Base-by-base conservation (phyloP, 2,329 filamentous ascomycete genomes). In the Trichoderma koningiopsis region DNA sequence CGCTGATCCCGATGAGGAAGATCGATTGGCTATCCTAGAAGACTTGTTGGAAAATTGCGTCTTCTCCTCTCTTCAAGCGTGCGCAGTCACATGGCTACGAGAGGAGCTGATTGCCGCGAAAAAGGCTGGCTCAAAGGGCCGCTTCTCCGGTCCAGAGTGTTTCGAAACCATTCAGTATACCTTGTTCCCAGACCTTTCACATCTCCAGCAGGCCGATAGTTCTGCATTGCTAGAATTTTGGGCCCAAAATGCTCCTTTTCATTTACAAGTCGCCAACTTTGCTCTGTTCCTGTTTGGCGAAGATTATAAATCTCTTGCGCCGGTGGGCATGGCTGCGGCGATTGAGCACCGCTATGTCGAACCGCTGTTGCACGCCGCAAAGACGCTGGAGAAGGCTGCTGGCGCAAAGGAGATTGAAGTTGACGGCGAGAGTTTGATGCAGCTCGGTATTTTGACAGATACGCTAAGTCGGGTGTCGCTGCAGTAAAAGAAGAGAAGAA, bases 1-100 rank as follows among this genome's bases (percentile, higher is more conserved):
- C 73, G 81, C 86, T 2, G 84, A 90, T 71, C 87, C 88, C 0
- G 83, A 87, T 31, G 86, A 88, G 70, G 83, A 85, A 3, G 83
- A 86, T 74, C 83, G 88, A 5, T 79, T 91, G 19, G 82, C 84
- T 33, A 91, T 91, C 71, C 82, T 91, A 10, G 86, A 88, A 64
- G 89, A 91, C 74, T 82, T 90, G 14, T 79, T 91, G 14, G 88
- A 90, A 77, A 88, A 90, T 75, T 90, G 88, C 81, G 84, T 87
- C 72, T 90, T 88, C 73, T 83, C 87, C 2, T 83, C 85, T 0
- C 81, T 91, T 47, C 89, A 89, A 75, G 88, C 86, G 10, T 88
- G 86, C 53, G 88, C 88, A 0, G 83, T 91, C 5, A 83, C 83
- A 4, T 91, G 89, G 89, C 78, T 90, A 40, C 85, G 87, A 66